phyloP scores from a whole-genome alignment of 352 stramenopile genomes.

The Salisapilia sapeloensis region DNA sequence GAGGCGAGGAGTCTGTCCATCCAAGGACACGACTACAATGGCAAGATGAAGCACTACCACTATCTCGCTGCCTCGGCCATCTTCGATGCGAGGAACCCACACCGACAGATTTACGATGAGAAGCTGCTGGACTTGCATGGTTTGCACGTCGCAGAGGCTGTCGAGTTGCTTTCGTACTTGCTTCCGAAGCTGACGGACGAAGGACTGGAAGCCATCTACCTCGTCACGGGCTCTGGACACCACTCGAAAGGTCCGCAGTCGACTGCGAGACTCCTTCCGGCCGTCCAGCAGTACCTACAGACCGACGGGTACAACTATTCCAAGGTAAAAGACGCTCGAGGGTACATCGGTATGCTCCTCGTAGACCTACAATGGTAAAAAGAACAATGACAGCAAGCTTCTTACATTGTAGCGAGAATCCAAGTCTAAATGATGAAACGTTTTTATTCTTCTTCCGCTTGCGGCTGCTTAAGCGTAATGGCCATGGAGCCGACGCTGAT shows the following conservation, averaged over 20 bases:
- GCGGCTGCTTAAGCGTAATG: conserved; percentile 31
- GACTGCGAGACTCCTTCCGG: conserved; percentile 52
- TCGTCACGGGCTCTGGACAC: conserved; percentile 70
- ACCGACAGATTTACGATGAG: conserved; percentile 57
- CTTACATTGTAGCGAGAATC: too few species aligned
- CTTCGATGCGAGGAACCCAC: conserved; percentile 63
- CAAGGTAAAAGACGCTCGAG: conserved; percentile 44
- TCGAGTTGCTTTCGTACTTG: conserved; percentile 60
- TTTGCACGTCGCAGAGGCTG: conserved; percentile 59
- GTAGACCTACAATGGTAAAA: conserved; percentile 64
- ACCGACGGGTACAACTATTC: conserved; percentile 59
- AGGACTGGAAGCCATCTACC: conserved; percentile 52
- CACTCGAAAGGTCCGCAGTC: conserved; percentile 53
- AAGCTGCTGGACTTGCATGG: conserved; percentile 72
- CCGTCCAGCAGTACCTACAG: conserved; percentile 61
- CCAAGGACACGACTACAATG: conserved; percentile 67
- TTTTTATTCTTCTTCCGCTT: conserved; percentile 6
- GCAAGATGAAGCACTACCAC: conserved; percentile 73
- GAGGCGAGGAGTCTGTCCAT: conserved; percentile 53
- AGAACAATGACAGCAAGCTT: too few species aligned
- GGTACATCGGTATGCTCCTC: conserved; percentile 72
- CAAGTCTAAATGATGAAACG: conserved; percentile 1
- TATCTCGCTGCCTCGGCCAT: conserved; percentile 56
- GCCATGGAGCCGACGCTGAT: conserved; percentile 21
- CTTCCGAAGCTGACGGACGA: conserved; percentile 54